Percentiles rank a stretch among this genome's conserved stretches.
phyloP scores from a whole-genome alignment of 805 yeast genomes.

The Lachancea sp. region DNA sequence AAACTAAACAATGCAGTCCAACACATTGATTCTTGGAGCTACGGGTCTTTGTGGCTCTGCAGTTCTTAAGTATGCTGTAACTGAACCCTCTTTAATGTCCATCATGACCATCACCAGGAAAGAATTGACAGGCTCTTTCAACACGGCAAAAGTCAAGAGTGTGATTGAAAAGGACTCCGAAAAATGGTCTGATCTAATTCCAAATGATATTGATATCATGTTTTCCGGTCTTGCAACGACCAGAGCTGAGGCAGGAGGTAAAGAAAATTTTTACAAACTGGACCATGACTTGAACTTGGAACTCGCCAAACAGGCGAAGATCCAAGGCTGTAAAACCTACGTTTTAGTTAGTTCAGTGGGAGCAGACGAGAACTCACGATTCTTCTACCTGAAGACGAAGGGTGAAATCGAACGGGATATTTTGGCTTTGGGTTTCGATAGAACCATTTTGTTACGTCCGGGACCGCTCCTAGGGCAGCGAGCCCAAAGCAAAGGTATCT shows the following conservation, averaged over 20 bases:
- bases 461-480: slow-evolving; percentile 68
- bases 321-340: slow-evolving; percentile 58
- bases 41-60: slow-evolving; percentile 72
- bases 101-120: slow-evolving; percentile 51
- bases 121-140: slow-evolving; percentile 22
- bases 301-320: slow-evolving; percentile 68
- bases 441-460: slow-evolving; percentile 71
- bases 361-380: slow-evolving; percentile 51
- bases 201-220: slow-evolving; percentile 37
- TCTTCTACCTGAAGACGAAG: slow-evolving; percentile 61
- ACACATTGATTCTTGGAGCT: slow-evolving; percentile 51
- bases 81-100: slow-evolving; percentile 33
- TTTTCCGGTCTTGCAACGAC: slow-evolving; percentile 76
- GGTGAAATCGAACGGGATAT: slow-evolving; percentile 72
- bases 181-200: slow-evolving; percentile 45
- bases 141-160: slow-evolving; percentile 30
- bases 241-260: slow-evolving; percentile 57
- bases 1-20: slow-evolving; percentile 12
- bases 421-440: slow-evolving; percentile 54
- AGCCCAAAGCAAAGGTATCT: slow-evolving; percentile 35
- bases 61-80: slow-evolving; percentile 42
- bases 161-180: slow-evolving; percentile 41
- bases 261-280: slow-evolving; percentile 61
- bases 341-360: slow-evolving; percentile 62
- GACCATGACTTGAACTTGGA: slow-evolving; percentile 69